Base-by-base conservation (phyloP, 2,329 filamentous ascomycete species). In the Colletotrichum neosansevieriae region DNA sequence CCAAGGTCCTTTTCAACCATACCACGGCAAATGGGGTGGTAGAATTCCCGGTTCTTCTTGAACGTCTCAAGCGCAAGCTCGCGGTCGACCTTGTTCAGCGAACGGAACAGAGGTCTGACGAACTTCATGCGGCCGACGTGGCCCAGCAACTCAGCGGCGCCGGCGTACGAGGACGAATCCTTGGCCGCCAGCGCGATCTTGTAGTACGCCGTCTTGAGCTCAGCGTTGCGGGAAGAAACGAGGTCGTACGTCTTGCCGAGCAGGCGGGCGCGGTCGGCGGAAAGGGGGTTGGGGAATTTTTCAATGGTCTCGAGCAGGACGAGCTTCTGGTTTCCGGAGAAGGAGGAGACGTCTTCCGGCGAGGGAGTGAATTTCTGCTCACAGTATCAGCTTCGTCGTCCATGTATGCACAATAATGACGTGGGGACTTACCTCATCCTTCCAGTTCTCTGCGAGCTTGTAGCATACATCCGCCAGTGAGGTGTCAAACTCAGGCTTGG, bases 61-160 rank as follows among this genome's bases (percentile, higher is more conserved):
- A 97, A 98, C 0, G 94, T 97, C 77, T 89, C 84, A 60, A 95
- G 80, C 0, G 96, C 95, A 74, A 97, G 80, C 29, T 89, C 82
- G 53, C 88, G 84, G 80, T 98, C 91, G 44, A 92, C 88, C 77
- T 90, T 89, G 75, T 91, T 91, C 72, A 99, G 82, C 57, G 88
- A 86, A 70, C 91, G 87, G 82, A 91, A 98, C 75, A 98, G 81
- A 21, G 95, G 94, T 54, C 95, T 86, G 67, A 98, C 95, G 79
- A 95, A 98, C 86, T 98, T 98, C 96, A 99, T 98, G 65, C 96
- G 85, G 12, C 96, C 96, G 24, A 98, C 94, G 59, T 86, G 85
- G 36, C 93, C 92, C 44, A 98, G 83, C 63, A 98, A 83, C 67
- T 92, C 88, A 1, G 91, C 89, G 0, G 93, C 89, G 1, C 91